Base-by-base conservation (phyloP, 768 basidiomycete genomes). In the Tubosaeta sp. region DNA sequence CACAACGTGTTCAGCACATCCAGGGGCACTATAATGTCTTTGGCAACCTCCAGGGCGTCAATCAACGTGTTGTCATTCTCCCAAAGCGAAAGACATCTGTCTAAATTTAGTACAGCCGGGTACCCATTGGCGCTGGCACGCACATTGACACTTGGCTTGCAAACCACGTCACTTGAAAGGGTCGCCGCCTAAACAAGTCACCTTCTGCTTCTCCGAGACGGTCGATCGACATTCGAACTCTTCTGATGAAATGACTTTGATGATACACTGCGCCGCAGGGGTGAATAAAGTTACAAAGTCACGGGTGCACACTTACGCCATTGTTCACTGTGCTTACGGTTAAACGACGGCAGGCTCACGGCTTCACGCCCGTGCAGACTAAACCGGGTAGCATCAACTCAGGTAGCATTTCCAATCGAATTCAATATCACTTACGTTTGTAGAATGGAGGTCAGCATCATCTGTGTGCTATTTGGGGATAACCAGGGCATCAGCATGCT, bases 131-230 rank as follows among this genome's bases (percentile, higher is more conserved):
- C 16, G 6, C 29, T 43, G 26, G 25, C 8, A 68, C 81, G 37
- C 60, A 85, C 85, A 82, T 79, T 0, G 79, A 75, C 6, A 86
- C 72, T 58, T 86, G 86, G 54, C 80, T 83, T 31, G 80, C 72
- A 57, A 86, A 86, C 88, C 88, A 90, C 42, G 76, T 76, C 49
- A 82, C 78, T 58, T 85, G 80, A 66, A 80, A 88, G 1, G 88
- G 88, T 0, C 86, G 79, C 26, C 86, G 75, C 17, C 82, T 79
- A 29, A 90, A 71, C 59, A 82, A 70, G 53, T 84, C 74, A 0
- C 76, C 81, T 33, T 79, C 74, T 4, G 71, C 67, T 33, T 76
- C 73, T n/a, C 72, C 72, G 14, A 84, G 66, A 47, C 79, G 75
- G 44, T 77, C 73, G 17, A 86, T 74, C 16, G 83, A 74, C 26